Percentiles rank a stretch among this genome's conserved stretches.
These are phyloP conservation scores for Spatholobus suberectus DNA, from an alignment of 306 rosid genomes.

Conservation along the genomic window DNA sequence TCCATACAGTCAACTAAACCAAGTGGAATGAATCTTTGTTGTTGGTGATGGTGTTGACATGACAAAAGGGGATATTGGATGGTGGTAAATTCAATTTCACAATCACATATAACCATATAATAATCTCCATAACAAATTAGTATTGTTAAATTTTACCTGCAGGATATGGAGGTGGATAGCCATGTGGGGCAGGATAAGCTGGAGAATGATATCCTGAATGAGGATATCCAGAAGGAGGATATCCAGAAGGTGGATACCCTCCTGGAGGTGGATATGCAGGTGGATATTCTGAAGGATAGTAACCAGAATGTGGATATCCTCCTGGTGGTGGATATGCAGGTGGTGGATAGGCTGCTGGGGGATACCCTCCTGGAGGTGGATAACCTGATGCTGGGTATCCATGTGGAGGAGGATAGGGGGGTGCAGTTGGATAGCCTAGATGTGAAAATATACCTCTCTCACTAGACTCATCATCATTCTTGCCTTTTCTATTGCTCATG, in stretches of 20 bases:
- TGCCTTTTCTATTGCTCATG: constrained; percentile 44
- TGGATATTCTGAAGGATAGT: constrained; percentile 48
- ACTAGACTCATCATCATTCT: constrained; percentile 38
- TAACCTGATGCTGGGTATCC: constrained; percentile 45
- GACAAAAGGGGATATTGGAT: neutral
- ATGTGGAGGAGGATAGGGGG: constrained; percentile 47
- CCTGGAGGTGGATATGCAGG: constrained; percentile 43
- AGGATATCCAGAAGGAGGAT: no score
- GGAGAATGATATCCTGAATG: constrained; percentile 43
- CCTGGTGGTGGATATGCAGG: constrained; percentile 43
- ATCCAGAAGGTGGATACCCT: constrained; percentile 45
- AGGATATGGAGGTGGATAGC: constrained; percentile 42
- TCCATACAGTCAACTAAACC: neutral
- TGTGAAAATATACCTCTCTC: constrained; percentile 55
- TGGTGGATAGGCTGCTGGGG: constrained; percentile 41
- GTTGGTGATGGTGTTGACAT: neutral
- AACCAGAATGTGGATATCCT: constrained; percentile 39
- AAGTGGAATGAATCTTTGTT: neutral
- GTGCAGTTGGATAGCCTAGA: constrained; percentile 45
- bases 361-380: constrained; percentile 36
- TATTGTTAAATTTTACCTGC: constrained; percentile 37
- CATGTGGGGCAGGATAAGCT: constrained; percentile 42
- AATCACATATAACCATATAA: neutral
- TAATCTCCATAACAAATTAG: neutral
- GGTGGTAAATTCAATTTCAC: neutral